A percentile compares a stretch with the other conserved stretches of the same genome.
Evolutionary conservation across 2,329 filamentous ascomycete species (phyloP).

Genomic region (Aphanocladium album): DNA sequence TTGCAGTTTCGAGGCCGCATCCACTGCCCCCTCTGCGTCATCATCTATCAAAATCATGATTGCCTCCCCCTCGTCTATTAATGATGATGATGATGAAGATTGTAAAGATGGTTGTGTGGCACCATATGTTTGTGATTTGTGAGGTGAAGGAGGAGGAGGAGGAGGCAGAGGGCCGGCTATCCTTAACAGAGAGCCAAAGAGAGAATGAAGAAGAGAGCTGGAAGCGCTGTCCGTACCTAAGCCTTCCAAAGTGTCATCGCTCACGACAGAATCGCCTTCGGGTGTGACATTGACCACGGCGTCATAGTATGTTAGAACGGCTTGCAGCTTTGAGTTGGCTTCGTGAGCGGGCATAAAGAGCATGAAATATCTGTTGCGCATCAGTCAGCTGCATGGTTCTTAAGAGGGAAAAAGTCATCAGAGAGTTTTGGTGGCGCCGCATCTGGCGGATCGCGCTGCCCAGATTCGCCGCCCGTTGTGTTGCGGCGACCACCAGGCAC

Average conservation of each 20-base stretch:
- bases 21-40: neutral
- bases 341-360: constrained; percentile 72
- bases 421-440: neutral
- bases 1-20: constrained; percentile 5
- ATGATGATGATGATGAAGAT: constrained; percentile 1
- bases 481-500: constrained; percentile 1
- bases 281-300: constrained; percentile 83
- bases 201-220: constrained; percentile 58
- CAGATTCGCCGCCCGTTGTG: neutral
- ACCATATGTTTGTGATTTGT: constrained; percentile 18
- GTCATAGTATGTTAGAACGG: constrained; percentile 86
- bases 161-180: constrained; percentile 49
- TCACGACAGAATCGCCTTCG: constrained; percentile 90
- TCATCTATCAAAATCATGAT: constrained; percentile 16
- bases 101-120: neutral
- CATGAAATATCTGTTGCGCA: constrained; percentile 69
- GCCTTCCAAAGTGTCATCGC: constrained; percentile 85
- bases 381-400: constrained; percentile 1
- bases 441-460: neutral
- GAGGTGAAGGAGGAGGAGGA: constrained; percentile 23
- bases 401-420: neutral
- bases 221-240: constrained; percentile 74
- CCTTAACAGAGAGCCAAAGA: constrained; percentile 72
- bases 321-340: constrained; percentile 65
- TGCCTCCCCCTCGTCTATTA: constrained; percentile 14